Evolutionary conservation across 345 rosid species (phyloP).

Genomic region (Punica granatum): DNA sequence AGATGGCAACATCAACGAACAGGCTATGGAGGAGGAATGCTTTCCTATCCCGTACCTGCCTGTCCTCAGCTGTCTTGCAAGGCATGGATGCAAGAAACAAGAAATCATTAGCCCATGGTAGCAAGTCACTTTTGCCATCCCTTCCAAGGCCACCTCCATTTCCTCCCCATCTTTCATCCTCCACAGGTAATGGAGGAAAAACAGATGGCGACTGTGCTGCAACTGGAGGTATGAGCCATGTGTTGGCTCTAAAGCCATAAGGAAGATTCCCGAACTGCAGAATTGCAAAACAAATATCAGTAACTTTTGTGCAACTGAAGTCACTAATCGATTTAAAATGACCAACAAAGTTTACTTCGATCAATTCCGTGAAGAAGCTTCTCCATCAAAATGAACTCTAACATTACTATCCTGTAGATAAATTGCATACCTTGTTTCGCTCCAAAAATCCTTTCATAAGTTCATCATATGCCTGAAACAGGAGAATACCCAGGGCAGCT

Average conservation of each 20-base stretch:
- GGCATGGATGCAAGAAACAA: constrained; percentile 77
- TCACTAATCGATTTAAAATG: not conserved
- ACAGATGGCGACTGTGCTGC: constrained; percentile 64
- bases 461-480: constrained; percentile 70
- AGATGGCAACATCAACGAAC: constrained; percentile 78
- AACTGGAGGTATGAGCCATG: constrained; percentile 85
- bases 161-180: constrained; percentile 94
- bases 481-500: constrained; percentile 1
- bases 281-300: constrained; percentile 5
- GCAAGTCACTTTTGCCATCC: constrained; percentile 61
- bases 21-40: constrained; percentile 94
- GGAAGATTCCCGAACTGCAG: constrained; percentile 97
- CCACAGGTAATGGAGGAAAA: constrained; percentile 70
- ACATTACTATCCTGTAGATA: not conserved
- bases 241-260: constrained; percentile 94
- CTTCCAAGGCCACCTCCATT: constrained; percentile 92
- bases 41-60: constrained; percentile 90
- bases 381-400: not conserved
- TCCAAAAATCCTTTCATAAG: constrained; percentile 85
- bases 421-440: constrained; percentile 74
- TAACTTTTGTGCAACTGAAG: not conserved
- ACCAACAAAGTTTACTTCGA: not conserved
- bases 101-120: constrained; percentile 85
- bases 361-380: not conserved
- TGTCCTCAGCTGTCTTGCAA: constrained; percentile 81